Evolutionary conservation across 352 stramenopile species (phyloP), one percentile per base, ranked within the genome.

Genomic region (Pythium vanterpoolii): DNA sequence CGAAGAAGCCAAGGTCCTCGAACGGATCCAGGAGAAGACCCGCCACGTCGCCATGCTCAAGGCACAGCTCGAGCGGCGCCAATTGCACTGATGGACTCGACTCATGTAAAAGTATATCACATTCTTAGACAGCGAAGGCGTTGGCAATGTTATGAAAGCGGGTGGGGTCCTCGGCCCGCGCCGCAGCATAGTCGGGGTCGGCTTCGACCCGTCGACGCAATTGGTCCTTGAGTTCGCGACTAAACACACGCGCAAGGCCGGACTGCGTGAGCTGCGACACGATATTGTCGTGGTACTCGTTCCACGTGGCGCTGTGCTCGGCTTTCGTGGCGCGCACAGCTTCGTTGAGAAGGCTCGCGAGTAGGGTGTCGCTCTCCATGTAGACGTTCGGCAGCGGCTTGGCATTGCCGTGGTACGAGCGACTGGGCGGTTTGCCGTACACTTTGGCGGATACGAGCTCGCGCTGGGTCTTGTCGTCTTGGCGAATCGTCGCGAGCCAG

Each of bases 401-500:
- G 40, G 69, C 60, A 26, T 72, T 72, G 49, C 61, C 75, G 16
- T 76, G 71, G 68, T 90, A 93, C 27, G 80, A 77, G 14, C 81
- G 77, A 62, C 83, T 93, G 40, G 72, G 73, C 18, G 78, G 75
- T 13, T 77, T 73, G 27, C 16, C 46, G 31, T 77, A 66, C 14
- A 23, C 49, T 44, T 80, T 75, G 21, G 48, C 46, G 2, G 68
- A 45, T 40, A 72, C 67, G 33, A 68, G 56, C 2, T 68, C 62
- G 16, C 68, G 71, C 34, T 83, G 67, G 34, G 63, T 76, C 31
- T 64, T 73, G 21, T 78, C 71, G 66, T 93, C 83, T 14, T 62
- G 58, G 42, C 75, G 67, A 34, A 93, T 91, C 28, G 78, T 90
- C 31, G 60, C 63, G 42, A 90, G 70, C 84, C 84, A 91, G 39